Evolutionary conservation across 257 asterid species (phyloP), one percentile per base, ranked within the genome.

Genomic region (Petunia secreta): DNA sequence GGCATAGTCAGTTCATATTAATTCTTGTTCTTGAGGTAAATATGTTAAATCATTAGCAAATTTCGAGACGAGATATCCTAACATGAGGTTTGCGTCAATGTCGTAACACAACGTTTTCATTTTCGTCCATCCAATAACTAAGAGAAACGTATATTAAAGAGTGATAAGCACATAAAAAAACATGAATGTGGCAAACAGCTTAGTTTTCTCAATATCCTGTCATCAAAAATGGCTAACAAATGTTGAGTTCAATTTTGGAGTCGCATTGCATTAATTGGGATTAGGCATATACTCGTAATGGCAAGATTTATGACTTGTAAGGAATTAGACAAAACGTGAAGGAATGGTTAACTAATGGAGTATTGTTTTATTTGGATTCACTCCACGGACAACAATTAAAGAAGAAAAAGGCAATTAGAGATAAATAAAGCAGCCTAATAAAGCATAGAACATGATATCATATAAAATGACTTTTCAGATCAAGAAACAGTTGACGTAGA

Each of bases 201-300:
- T 93, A 68, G 97, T 91, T 52, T 93, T 95, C 97, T 92, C 94
- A 73, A 89, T 91, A 90, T 87, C 91, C 84, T 79, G 89, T 69
- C 88, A 90, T 75, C 88, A 87, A 86, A 57, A 34, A 36, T 2
- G 48, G 25, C 52, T 15, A 71, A 66, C 3, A 50, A 50, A 50
- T 7, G 55, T 13, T 50, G 55, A 50, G 55, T 13, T 50, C 55
- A 50, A 50, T 46, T 55, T 46, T 75, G 55, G 54, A 41, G 46
- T 80, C 82, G 86, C 64, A 37, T 37, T 11, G 16, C 69, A 67
- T n/a, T 25, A 25, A 25, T 25, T 67, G 13, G 74, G 52, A 65
- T 66, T 16, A 15, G 87, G 89, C 69, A 88, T 74, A 38, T 83
- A 82, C 86, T 87, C 93, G 25, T 89, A 87, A 81, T 83, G 43